These are phyloP conservation scores for Sporopachydermia quercuum DNA, from an alignment of 805 yeast species.

Conservation along the genomic window DNA sequence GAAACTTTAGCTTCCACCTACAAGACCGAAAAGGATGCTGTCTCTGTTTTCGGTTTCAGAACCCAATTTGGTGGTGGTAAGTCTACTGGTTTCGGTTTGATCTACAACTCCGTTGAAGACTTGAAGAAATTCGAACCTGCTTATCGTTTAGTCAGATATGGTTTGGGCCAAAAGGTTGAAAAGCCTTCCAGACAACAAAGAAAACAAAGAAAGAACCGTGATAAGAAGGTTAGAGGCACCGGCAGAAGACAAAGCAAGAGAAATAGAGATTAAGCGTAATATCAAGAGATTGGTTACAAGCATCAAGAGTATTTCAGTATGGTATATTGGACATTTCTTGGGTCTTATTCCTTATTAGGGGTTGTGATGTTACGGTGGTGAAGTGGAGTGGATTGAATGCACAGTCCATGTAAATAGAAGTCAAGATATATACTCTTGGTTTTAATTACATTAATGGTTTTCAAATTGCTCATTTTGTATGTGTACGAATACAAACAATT, in stretches of 20 bases:
- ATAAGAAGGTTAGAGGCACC: constrained; percentile 97
- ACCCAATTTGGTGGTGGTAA: constrained; percentile 99
- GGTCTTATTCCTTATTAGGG: too few species aligned
- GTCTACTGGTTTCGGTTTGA: constrained; percentile 97
- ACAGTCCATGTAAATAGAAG: neutral
- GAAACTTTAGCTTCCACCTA: constrained; percentile 78
- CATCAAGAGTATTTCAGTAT: too few species aligned
- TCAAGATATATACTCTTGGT: neutral
- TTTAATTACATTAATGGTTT: neutral
- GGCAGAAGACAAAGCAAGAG: constrained; percentile 82
- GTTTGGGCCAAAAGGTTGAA: constrained; percentile 91
- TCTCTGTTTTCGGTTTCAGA: constrained; percentile 98
- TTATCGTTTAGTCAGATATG: constrained; percentile 98
- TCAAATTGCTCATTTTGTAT: neutral
- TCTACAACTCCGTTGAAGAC: constrained; percentile 95
- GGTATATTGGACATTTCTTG: too few species aligned
- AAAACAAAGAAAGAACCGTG: constrained; percentile 99
- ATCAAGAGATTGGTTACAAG: neutral
- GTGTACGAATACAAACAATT: neutral
- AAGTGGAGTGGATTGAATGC: neutral
- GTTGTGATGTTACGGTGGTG: neutral
- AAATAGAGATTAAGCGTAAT: constrained; percentile 10
- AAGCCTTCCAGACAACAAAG: constrained; percentile 99
- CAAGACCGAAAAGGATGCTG: constrained; percentile 88
- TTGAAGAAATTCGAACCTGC: constrained; percentile 98